Evolutionary conservation across 495 filamentous ascomycete genomes (phyloP).

Genomic region (Xylaria acuta): DNA sequence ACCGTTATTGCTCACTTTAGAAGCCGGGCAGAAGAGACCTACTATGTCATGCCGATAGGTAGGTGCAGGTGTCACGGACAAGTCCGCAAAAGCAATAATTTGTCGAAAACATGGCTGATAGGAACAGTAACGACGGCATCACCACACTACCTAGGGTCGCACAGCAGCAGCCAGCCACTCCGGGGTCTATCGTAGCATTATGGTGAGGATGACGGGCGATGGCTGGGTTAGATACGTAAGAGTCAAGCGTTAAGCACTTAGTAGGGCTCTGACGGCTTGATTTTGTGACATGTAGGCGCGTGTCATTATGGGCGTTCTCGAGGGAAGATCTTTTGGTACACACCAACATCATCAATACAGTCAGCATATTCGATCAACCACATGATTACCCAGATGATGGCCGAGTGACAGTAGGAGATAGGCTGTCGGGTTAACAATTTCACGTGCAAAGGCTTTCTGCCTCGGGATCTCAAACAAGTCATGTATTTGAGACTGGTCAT

Average conservation of each 20-base stretch:
- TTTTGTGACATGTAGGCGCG: no score
- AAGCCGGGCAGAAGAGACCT: no score
- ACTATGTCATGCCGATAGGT: no score
- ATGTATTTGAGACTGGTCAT: background rate
- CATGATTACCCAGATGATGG: background rate
- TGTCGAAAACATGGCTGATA: background rate
- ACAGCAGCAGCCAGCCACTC: background rate
- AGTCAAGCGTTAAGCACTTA: no score
- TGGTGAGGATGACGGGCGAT: background rate
- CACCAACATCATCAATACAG: background rate
- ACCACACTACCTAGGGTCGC: background rate
- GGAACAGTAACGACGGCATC: background rate
- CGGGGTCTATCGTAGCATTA: background rate
- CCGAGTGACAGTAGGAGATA: background rate
- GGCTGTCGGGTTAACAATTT: background rate
- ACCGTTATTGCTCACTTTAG: no score
- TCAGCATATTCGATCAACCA: background rate
- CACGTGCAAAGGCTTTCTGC: background rate
- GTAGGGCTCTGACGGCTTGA: background rate
- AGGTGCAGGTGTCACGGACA: background rate
- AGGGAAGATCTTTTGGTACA: background rate
- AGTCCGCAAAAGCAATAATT: background rate
- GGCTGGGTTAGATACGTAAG: background rate
- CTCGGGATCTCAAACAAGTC: constrained; percentile 2
- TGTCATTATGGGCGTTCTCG: background rate